These are phyloP conservation scores for Tuber umbilicatum DNA, from an alignment of 495 filamentous ascomycete genomes.

Conservation along the genomic window DNA sequence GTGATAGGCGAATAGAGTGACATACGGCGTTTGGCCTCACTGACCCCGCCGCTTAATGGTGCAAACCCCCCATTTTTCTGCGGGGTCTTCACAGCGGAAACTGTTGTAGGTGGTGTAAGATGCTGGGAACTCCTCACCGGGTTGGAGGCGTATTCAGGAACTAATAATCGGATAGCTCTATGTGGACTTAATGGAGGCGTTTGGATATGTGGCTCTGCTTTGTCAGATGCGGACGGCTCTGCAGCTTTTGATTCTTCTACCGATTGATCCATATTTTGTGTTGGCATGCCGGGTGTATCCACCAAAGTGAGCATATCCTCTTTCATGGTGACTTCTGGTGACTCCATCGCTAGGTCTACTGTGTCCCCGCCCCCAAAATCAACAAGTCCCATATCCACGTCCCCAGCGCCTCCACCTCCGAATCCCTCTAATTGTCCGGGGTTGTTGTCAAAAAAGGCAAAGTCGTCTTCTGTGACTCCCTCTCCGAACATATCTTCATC, in stretches of 20 bases:
- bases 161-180: slow-evolving; percentile 35
- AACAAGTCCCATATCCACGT: slow-evolving; percentile 33
- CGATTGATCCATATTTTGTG: slow-evolving; percentile 11
- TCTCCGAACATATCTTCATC: slow-evolving; percentile 39
- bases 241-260: slow-evolving; percentile 5
- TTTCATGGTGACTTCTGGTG: slow-evolving; percentile 14
- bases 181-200: slow-evolving; percentile 41
- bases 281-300: slow-evolving; percentile 26
- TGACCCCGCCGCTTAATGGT: slow-evolving; percentile 18
- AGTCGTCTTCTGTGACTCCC: slow-evolving; percentile 40
- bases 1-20: slow-evolving; percentile 40
- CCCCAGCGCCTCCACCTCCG: slow-evolving; percentile 26
- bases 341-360: slow-evolving; percentile 34
- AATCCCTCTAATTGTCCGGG: slow-evolving; percentile 32
- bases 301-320: slow-evolving; percentile 23
- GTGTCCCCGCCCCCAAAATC: slow-evolving; percentile 19
- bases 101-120: slow-evolving; percentile 37
- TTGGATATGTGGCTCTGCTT: slow-evolving; percentile 33
- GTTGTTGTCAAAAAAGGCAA: slow-evolving; percentile 41
- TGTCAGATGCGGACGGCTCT: slow-evolving; percentile 9
- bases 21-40: slow-evolving; percentile 31
- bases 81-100: slow-evolving; percentile 25
- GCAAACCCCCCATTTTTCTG: slow-evolving; percentile 22
- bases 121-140: slow-evolving; percentile 26
- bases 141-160: slow-evolving; percentile 37